Conservation (phyloP, 1,284 basidiomycete genomes). For the Exobasidium rhododendri region DNA sequence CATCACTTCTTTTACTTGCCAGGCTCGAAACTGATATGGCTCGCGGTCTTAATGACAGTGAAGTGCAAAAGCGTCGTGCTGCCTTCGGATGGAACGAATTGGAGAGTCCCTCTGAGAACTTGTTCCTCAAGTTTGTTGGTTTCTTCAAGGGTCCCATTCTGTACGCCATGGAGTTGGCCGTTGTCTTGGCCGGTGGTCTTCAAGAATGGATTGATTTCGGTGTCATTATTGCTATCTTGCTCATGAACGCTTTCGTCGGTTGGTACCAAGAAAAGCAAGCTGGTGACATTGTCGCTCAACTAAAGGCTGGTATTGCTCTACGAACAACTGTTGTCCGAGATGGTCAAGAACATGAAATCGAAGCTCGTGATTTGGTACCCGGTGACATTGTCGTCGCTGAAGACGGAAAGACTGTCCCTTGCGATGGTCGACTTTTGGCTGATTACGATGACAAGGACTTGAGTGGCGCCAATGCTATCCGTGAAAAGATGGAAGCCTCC, state of each 20-base stretch:
- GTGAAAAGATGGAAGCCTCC: constrained; percentile 50
- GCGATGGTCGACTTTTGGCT: constrained; percentile 60
- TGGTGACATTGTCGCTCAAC: constrained; percentile 61
- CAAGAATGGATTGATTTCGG: constrained; percentile 61
- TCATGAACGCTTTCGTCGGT: constrained; percentile 61
- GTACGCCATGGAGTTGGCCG: constrained; percentile 57
- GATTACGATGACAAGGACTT: constrained; percentile 57
- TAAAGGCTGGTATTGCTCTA: constrained; percentile 63
- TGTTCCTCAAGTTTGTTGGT: constrained; percentile 59
- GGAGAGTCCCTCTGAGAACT: constrained; percentile 56
- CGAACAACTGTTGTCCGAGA: constrained; percentile 59
- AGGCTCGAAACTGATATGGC: constrained; percentile 60
- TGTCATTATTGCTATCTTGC: constrained; percentile 58
- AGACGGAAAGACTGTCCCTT: constrained; percentile 61
- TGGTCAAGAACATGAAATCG: constrained; percentile 59
- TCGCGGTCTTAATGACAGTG: constrained; percentile 57
- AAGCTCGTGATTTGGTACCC: constrained; percentile 62
- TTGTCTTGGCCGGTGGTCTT: constrained; percentile 56
- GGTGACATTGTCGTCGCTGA: constrained; percentile 60
- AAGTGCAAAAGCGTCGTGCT: constrained; percentile 55
- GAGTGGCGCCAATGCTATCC: constrained; percentile 49
- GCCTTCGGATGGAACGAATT: constrained; percentile 57
- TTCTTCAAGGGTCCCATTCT: constrained; percentile 57
- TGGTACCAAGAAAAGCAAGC: constrained; percentile 64
- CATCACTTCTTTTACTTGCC: constrained; percentile 3